Conservation (phyloP, 306 rosid species). For the Carpinus fangiana region DNA sequence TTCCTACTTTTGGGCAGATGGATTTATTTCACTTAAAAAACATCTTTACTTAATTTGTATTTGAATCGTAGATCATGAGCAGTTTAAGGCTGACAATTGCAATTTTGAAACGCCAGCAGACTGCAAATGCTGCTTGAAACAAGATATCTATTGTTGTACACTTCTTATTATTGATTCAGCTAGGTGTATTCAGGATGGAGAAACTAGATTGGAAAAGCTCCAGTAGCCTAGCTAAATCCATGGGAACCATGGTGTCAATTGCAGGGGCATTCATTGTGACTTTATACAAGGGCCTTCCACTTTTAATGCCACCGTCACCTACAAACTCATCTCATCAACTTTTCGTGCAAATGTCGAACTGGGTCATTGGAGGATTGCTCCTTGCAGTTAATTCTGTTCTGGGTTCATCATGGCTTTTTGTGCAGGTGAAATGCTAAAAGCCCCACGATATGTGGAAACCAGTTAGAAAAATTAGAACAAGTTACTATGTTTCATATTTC, state of each 20-base stretch:
- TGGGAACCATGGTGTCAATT: conserved; percentile 74
- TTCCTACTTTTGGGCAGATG: background rate
- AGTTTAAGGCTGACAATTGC: background rate
- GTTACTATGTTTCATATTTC: conserved; percentile 3
- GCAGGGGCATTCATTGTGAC: conserved; percentile 78
- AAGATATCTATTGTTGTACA: background rate
- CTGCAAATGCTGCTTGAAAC: conserved; percentile 2
- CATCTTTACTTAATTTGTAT: background rate
- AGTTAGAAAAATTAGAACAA: conserved; percentile 9
- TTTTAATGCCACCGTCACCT: conserved; percentile 43
- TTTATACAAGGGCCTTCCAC: conserved; percentile 72
- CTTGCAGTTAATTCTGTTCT: conserved; percentile 55
- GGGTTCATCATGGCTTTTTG: conserved; percentile 50
- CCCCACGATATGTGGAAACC: conserved; percentile 5
- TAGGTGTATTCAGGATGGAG: conserved; percentile 69
- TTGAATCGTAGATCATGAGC: background rate
- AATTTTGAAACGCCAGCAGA: background rate
- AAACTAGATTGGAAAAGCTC: conserved; percentile 54
- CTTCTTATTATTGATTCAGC: conserved; percentile 25
- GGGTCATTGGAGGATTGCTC: conserved; percentile 65
- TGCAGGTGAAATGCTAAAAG: conserved; percentile 50
- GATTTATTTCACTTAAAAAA: conserved; percentile 1
- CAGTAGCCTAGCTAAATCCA: conserved; percentile 55
- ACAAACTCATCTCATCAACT: conserved; percentile 36
- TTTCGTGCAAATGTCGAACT: conserved; percentile 49